Conservation (phyloP, 108 stramenopile genomes). For the Fragilariopsis cylindrus region DNA sequence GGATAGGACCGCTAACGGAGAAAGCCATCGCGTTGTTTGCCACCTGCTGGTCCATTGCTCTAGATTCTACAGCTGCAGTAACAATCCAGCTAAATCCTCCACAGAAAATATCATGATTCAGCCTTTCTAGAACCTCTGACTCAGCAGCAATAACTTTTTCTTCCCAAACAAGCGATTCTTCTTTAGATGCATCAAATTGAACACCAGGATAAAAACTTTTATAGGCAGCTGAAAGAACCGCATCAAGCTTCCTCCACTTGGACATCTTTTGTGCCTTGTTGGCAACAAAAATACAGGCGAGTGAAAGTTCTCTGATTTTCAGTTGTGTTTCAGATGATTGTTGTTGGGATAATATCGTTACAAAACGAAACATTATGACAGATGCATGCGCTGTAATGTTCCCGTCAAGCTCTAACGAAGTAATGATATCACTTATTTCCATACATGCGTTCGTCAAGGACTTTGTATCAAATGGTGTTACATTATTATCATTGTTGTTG, state of each 20-base stretch:
- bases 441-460: slow-evolving; percentile 54
- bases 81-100: slow-evolving; percentile 71
- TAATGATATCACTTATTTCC: slow-evolving; percentile 75
- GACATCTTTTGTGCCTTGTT: slow-evolving; percentile 80
- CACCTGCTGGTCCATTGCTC: slow-evolving; percentile 47
- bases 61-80: slow-evolving; percentile 41
- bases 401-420: slow-evolving; percentile 39
- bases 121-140: slow-evolving; percentile 48
- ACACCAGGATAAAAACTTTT: slow-evolving; percentile 68
- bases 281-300: slow-evolving; percentile 80
- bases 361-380: slow-evolving; percentile 78
- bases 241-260: slow-evolving; percentile 79
- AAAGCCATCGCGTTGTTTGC: slow-evolving; percentile 62
- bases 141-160: slow-evolving; percentile 75
- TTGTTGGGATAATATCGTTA: slow-evolving; percentile 40
- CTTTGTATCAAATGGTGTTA: slow-evolving; percentile 47
- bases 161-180: slow-evolving; percentile 73
- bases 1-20: slow-evolving; percentile 63
- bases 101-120: slow-evolving; percentile 82
- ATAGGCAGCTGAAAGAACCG: slow-evolving; percentile 70
- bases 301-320: slow-evolving; percentile 66
- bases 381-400: slow-evolving; percentile 70
- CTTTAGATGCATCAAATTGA: slow-evolving; percentile 58
- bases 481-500: not conserved
- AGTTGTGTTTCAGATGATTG: slow-evolving; percentile 38